Base-by-base conservation (phyloP, 805 yeast species). In the Nakazawaea anatomiae region DNA sequence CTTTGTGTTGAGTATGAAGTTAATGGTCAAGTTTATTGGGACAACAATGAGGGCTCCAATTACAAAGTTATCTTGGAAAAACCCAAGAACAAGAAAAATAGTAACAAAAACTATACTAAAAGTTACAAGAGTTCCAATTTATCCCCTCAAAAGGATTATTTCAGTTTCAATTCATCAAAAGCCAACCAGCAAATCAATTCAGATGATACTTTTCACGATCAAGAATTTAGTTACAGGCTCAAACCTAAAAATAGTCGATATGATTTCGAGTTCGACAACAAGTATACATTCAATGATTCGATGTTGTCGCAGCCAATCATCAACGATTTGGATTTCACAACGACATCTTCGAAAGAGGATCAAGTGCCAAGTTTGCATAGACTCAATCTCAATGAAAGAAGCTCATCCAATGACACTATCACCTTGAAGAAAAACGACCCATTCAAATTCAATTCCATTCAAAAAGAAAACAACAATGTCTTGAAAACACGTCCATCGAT, bases 1-100 rank as follows among this genome's bases (percentile, higher is more conserved):
- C 67, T 73, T 49, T 74, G 78, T 54, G 61, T 73, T 50, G 66
- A 65, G 50, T 74, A 68, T 54, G 65, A 67, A 47, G 66, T 69
- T 18, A 56, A 56, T 48, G 67, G 66, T 11, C 30, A 44, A 4
- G 57, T 55, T 6, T 72, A 52, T 53, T 74, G 75, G 73, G 78
- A 74, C 56, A 74, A 67, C 58, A 73, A 74, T 55, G 54, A 63
- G 34, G 55, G 56, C 11, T 58, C 61, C 32, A 71, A 74, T 54
- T 74, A 67, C 53, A 65, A 64, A 49, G 63, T 81, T 25, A 50
- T 57, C 11, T 60, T 75, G 51, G 63, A 60, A 41, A 65, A 67
- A 32, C 10, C 14, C 6, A 8, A 34, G 4, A 28, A 5, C 25
- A 38, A 44, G 29, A 42, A 36, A 32, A 11, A 9, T 3, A 32